A percentile compares a stretch with the other conserved stretches of the same genome.
These are phyloP conservation scores for Zanthoxylum bungeanum DNA, from an alignment of 345 rosid genomes.

Conservation along the genomic window DNA sequence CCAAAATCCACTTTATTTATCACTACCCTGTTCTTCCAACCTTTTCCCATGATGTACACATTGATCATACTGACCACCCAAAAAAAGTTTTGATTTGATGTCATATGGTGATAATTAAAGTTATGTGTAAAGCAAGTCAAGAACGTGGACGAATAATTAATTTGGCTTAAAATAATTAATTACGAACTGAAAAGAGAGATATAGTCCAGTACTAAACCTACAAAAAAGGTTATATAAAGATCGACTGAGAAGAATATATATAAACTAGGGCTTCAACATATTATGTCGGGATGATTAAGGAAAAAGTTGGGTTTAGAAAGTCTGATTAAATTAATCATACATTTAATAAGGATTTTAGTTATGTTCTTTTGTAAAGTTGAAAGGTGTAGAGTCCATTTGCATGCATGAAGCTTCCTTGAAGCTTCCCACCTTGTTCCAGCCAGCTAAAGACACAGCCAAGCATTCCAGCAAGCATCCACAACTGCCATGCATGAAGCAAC, in stretches of 20 bases:
- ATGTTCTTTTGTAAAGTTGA: slow-evolving; percentile 2
- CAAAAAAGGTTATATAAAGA: slow-evolving; percentile 11
- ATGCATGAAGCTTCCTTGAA: too few relatives aligned
- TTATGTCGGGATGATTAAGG: slow-evolving; percentile 27
- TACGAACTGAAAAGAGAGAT: neutral
- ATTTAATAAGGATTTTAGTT: neutral
- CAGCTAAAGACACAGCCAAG: too few relatives aligned
- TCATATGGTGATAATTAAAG: slow-evolving; percentile 6
- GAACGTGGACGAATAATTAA: neutral
- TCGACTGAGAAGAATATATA: slow-evolving; percentile 1
- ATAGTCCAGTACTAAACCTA: slow-evolving; percentile 13
- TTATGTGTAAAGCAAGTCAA: neutral
- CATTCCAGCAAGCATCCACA: too few relatives aligned
- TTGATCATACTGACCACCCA: neutral
- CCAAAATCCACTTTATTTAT: slow-evolving; percentile 21
- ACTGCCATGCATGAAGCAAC: too few relatives aligned
- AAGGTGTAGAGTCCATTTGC: slow-evolving; percentile 3
- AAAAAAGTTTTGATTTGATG: neutral
- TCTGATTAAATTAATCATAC: neutral
- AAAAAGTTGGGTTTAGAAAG: slow-evolving; percentile 18
- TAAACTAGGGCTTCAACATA: neutral
- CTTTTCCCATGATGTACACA: slow-evolving; percentile 9
- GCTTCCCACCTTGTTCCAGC: too few relatives aligned
- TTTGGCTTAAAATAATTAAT: neutral
- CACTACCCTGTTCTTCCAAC: slow-evolving; percentile 18